A percentile compares a stretch with the other conserved stretches of the same genome.
Evolutionary conservation across 2,329 filamentous ascomycete genomes (phyloP).

Genomic region (Alternaria brassicicola): DNA sequence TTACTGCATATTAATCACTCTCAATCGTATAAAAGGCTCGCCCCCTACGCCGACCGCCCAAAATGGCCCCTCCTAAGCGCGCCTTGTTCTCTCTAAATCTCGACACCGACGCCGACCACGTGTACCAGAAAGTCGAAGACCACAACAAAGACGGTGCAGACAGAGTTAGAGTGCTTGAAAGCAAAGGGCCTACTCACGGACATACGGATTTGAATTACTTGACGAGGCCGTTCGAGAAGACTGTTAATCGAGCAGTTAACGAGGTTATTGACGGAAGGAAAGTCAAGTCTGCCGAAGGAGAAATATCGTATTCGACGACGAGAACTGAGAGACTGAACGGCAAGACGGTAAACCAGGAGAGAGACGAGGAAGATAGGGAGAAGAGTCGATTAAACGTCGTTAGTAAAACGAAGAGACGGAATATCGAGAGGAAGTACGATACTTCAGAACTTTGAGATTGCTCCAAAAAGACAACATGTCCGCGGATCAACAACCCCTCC

Average conservation of each 20-base stretch:
- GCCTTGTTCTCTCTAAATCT: conserved; percentile 49
- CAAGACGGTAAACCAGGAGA: conserved; percentile 7
- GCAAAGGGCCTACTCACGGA: conserved; percentile 41
- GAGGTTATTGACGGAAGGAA: conserved; percentile 39
- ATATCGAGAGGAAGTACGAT: conserved; percentile 41
- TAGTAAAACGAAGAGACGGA: conserved; percentile 14
- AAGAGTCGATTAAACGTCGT: conserved; percentile 13
- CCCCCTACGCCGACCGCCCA: conserved; percentile 1
- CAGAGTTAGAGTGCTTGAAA: conserved; percentile 44
- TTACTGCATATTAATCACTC: background rate
- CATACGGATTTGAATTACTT: conserved; percentile 43
- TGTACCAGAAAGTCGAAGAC: conserved; percentile 47
- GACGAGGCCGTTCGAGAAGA: conserved; percentile 47
- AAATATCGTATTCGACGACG: conserved; percentile 26
- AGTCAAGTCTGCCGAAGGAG: conserved; percentile 29
- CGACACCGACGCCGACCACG: conserved; percentile 48
- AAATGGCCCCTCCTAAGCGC: conserved; percentile 38
- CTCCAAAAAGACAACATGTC: conserved; percentile 13
- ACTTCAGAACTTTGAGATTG: conserved; percentile 36
- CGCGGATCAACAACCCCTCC: conserved; percentile 47
- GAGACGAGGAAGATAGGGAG: background rate
- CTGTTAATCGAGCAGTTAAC: conserved; percentile 41
- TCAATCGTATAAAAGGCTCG: conserved; percentile 13
- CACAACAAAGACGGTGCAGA: conserved; percentile 41
- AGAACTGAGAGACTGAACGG: conserved; percentile 11